Conservation (phyloP, 83 land plant genomes). For the Thuja plicata region DNA sequence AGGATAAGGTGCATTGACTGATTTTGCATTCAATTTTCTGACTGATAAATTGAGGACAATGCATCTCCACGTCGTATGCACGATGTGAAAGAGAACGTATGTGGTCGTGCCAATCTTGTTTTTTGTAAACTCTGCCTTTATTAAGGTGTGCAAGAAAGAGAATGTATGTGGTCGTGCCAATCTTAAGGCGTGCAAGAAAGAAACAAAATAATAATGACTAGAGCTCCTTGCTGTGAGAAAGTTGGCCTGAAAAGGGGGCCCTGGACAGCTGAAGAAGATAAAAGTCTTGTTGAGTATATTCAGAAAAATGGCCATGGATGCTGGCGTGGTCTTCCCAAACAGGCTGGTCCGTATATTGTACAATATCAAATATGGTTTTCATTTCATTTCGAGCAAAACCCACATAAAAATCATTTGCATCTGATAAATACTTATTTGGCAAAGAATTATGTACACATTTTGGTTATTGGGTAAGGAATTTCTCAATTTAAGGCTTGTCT, state of each 20-base stretch:
- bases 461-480: no score
- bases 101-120: neutral
- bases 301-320: constrained; percentile 9
- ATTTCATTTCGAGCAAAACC: neutral
- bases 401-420: neutral
- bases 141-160: neutral
- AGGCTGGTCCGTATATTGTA: neutral
- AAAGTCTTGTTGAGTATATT: neutral
- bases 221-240: neutral
- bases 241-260: neutral
- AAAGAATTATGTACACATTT: no score
- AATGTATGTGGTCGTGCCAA: no score
- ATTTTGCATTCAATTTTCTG: no score
- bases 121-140: neutral
- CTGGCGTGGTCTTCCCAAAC: neutral
- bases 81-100: neutral
- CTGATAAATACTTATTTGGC: no score
- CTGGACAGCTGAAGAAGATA: neutral
- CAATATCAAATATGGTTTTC: no score
- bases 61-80: no score
- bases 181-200: neutral
- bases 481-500: no score
- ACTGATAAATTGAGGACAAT: no score
- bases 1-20: no score
- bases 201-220: neutral